These are phyloP conservation scores for Pseudotulostoma volvatum DNA, from an alignment of 495 filamentous ascomycete species.

Conservation along the genomic window DNA sequence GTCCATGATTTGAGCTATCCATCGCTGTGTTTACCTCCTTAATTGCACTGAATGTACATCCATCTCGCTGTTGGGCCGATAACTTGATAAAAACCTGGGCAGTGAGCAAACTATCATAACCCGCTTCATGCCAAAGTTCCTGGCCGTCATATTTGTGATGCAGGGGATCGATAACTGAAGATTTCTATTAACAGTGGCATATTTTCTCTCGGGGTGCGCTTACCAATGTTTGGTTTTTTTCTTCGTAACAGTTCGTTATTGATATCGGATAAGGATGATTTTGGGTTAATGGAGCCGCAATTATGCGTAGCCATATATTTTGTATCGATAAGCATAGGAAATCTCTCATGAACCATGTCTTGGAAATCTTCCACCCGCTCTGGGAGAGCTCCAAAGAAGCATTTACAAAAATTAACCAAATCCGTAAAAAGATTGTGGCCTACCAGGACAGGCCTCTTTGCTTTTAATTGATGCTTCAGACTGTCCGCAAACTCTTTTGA, in stretches of 20 bases:
- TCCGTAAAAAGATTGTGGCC: constrained; percentile 70
- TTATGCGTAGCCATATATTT: constrained; percentile 54
- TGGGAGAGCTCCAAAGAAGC: constrained; percentile 53
- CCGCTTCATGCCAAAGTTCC: constrained; percentile 45
- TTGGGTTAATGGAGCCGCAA: constrained; percentile 33
- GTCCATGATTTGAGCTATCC: neutral
- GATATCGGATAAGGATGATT: constrained; percentile 34
- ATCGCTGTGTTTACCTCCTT: neutral
- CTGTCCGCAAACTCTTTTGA: constrained; percentile 11
- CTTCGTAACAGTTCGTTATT: constrained; percentile 24
- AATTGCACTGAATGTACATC: constrained; percentile 8
- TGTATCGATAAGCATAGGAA: constrained; percentile 60
- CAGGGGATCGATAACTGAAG: constrained; percentile 19
- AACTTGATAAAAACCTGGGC: constrained; percentile 49
- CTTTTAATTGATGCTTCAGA: constrained; percentile 24
- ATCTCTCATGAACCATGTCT: constrained; percentile 33
- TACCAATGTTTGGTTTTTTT: constrained; percentile 31
- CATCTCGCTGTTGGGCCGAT: constrained; percentile 31
- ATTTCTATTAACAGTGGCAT: constrained; percentile 3
- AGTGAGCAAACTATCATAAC: constrained; percentile 57
- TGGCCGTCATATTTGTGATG: constrained; percentile 32
- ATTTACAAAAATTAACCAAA: constrained; percentile 50
- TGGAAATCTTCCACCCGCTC: constrained; percentile 44
- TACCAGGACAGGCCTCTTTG: constrained; percentile 39
- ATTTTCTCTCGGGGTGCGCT: constrained; percentile 1